Evolutionary conservation across 176 grass and related monocot species (phyloP).

Genomic region (Eremochloa ophiuroides): DNA sequence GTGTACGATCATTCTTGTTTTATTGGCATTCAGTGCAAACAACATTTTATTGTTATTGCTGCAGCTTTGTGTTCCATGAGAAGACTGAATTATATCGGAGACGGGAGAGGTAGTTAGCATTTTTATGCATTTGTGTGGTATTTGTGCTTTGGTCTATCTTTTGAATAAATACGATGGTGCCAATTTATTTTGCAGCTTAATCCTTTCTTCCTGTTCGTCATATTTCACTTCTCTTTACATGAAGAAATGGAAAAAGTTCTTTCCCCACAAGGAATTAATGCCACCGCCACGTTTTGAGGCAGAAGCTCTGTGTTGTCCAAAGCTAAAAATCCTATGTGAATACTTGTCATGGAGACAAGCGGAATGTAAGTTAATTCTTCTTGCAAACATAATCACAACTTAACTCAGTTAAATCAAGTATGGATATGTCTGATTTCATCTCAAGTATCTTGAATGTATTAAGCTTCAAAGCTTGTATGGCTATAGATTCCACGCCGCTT

Average conservation of each 20-base stretch:
- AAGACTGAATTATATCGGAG: constrained; percentile 53
- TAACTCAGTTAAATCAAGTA: constrained; percentile 5
- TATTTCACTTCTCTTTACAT: constrained; percentile 73
- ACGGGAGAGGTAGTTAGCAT: constrained; percentile 46
- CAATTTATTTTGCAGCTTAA: constrained; percentile 50
- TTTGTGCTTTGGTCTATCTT: neutral
- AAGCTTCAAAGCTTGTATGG: neutral
- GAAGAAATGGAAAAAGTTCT: constrained; percentile 77
- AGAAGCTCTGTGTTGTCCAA: constrained; percentile 62
- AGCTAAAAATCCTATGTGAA: constrained; percentile 47
- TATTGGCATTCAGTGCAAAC: neutral
- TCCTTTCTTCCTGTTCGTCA: constrained; percentile 58
- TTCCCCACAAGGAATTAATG: constrained; percentile 51
- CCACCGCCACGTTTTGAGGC: constrained; percentile 53
- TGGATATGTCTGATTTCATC: constrained; percentile 13
- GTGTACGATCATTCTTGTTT: neutral
- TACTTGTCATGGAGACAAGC: constrained; percentile 78
- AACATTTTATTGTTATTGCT: constrained; percentile 19
- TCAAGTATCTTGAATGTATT: neutral
- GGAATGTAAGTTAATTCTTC: constrained; percentile 59
- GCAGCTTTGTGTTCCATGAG: constrained; percentile 72
- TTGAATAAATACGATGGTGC: constrained; percentile 16
- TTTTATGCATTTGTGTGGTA: neutral
- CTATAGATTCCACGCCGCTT: neutral
- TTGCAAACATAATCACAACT: neutral